A percentile compares a stretch with the other conserved stretches of the same genome.
Conservation (phyloP, 345 rosid species). For the Populus deltoides region DNA sequence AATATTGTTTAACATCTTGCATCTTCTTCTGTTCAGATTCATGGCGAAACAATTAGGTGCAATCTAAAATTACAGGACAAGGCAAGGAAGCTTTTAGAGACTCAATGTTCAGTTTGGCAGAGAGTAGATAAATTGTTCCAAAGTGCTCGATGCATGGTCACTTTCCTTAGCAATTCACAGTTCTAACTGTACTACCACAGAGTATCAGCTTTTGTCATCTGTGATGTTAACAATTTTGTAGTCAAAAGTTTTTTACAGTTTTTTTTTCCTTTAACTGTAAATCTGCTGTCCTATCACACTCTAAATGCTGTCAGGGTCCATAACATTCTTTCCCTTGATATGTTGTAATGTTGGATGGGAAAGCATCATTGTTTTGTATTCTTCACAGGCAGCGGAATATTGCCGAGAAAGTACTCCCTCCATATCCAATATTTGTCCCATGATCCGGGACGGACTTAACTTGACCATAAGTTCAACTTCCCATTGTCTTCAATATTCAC, state of each 20-base stretch:
- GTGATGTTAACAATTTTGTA: background rate
- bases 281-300: background rate
- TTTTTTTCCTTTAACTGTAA: background rate
- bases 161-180: constrained; percentile 90
- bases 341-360: background rate
- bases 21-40: constrained; percentile 52
- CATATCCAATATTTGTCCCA: no score
- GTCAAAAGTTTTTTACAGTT: background rate
- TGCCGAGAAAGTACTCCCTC: background rate
- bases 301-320: background rate
- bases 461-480: no score
- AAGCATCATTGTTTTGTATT: background rate
- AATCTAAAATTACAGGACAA: constrained; percentile 62
- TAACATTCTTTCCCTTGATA: background rate
- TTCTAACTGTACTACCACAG: constrained; percentile 34
- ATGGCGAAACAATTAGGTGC: constrained; percentile 77
- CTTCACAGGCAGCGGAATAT: background rate
- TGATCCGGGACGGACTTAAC: no score
- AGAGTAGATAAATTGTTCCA: constrained; percentile 81
- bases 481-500: no score
- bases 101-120: constrained; percentile 75
- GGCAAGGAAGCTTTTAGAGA: constrained; percentile 66
- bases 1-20: background rate
- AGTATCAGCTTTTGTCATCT: background rate
- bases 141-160: constrained; percentile 80